Base-by-base conservation (phyloP, 192 early-diverging fungal genomes). In the Podila verticillata region DNA sequence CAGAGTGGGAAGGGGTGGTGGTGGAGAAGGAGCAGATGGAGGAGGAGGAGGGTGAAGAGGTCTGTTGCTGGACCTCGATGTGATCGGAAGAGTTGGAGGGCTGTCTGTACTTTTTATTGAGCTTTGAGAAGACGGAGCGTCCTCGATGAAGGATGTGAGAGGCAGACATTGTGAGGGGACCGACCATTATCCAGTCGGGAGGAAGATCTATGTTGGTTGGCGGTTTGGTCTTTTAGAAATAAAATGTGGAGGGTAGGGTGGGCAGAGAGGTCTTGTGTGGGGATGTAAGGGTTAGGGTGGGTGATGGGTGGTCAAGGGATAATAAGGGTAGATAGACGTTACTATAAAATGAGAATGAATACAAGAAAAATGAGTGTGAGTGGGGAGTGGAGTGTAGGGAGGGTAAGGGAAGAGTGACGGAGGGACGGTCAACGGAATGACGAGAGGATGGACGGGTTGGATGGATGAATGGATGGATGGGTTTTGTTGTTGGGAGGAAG, bases 101-200 rank as follows among this genome's bases (percentile, higher is more conserved):
- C 3, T 62, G 20, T 20, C 65, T 61, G 61, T 80, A 80, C 48
- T 72, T 80, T 57, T 80, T 80, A 70, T 80, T 80, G 70, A 80
- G 70, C 48, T 80, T 80, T 35, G 77, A 80, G 60, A 80, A 68
- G 65, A 80, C 77, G 28, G 69, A 72, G 32, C 77, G 69, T 61
- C 77, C 77, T 54, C 77, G 69, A 28, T 72, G 70, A 22, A 80
- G 30, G 34, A 80, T 80, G 59, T 80, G 77, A 12, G 77, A 80
- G 17, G 77, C 77, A 30, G 77, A 80, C 77, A 72, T 61, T 30
- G 59, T 48, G 36, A 72, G 57, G 77, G 69, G 60, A 65, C 60
- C 60, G 60, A 56, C 65, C 65, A 68, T 60, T 60, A 60, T 60
- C 58, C 58, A 31, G 29, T 24, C 58, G 26, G 58, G 30, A 8